phyloP scores from a whole-genome alignment of 2,329 filamentous ascomycete species.

The Coniochaeta pulveracea region DNA sequence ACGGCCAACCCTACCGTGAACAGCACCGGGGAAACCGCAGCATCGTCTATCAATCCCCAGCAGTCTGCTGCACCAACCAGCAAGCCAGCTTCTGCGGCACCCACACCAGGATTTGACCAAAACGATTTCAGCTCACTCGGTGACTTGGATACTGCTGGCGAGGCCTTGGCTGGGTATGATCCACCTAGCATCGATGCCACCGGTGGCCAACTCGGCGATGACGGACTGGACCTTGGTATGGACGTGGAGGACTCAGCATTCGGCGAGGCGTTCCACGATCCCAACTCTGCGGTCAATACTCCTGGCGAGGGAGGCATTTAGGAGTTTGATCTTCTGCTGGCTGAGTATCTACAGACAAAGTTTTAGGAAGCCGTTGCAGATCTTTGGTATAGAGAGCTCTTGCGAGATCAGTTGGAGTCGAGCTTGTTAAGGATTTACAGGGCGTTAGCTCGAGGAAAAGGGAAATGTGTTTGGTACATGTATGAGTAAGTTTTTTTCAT shows the following conservation, averaged over 20 bases:
- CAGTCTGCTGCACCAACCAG: constrained; percentile 11
- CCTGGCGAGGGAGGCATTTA: constrained; percentile 24
- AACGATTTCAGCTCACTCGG: constrained; percentile 54
- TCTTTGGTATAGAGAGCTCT: background rate
- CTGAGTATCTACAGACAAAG: background rate
- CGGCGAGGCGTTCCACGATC: constrained; percentile 65
- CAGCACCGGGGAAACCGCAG: constrained; percentile 11
- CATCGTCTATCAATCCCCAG: constrained; percentile 6
- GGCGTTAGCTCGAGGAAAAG: background rate
- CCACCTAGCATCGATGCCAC: constrained; percentile 37
- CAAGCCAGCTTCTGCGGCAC: constrained; percentile 28
- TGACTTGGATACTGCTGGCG: constrained; percentile 59
- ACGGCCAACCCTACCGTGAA: constrained; percentile 22
- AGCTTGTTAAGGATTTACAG: background rate
- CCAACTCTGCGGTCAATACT: constrained; percentile 20
- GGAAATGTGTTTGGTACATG: background rate
- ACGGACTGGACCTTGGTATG: constrained; percentile 31
- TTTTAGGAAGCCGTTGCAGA: background rate
- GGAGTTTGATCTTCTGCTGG: background rate
- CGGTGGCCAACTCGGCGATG: constrained; percentile 35
- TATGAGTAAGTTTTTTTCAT: background rate
- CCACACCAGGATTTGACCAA: constrained; percentile 35
- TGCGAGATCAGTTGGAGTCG: background rate
- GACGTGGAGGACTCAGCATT: constrained; percentile 74
- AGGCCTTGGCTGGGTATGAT: constrained; percentile 58